A percentile compares a stretch with the other conserved stretches of the same genome.
These are phyloP conservation scores for Phaffomyces opuntiae DNA, from an alignment of 805 yeast species.

Conservation along the genomic window DNA sequence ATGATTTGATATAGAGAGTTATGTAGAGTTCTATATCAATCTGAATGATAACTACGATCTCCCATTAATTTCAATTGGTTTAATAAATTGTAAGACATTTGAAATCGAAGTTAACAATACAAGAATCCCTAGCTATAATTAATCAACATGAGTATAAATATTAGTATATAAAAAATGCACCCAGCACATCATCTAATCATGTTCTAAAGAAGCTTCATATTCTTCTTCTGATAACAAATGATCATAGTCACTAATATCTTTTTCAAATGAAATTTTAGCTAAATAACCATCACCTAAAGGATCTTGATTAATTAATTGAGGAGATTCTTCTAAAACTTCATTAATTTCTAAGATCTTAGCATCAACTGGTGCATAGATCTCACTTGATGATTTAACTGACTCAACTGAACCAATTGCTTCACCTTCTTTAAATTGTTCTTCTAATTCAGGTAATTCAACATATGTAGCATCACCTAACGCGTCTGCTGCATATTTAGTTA, in stretches of 20 bases:
- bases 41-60: too few species aligned
- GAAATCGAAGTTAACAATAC: too few species aligned
- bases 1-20: not conserved
- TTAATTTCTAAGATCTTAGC: slow-evolving; percentile 76
- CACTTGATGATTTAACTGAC: slow-evolving; percentile 90
- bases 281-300: slow-evolving; percentile 96
- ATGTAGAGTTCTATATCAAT: not conserved
- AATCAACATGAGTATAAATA: too few species aligned
- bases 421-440: slow-evolving; percentile 54
- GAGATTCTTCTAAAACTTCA: slow-evolving; percentile 54
- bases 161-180: too few species aligned
- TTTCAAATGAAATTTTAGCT: slow-evolving; percentile 59
- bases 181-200: slow-evolving; percentile 7
- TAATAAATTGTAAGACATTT: too few species aligned
- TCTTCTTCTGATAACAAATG: slow-evolving; percentile 50
- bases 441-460: slow-evolving; percentile 81
- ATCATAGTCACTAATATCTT: slow-evolving; percentile 43
- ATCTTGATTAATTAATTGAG: slow-evolving; percentile 75
- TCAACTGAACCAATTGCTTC: slow-evolving; percentile 92
- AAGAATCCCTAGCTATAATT: too few species aligned
- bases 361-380: slow-evolving; percentile 79
- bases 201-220: slow-evolving; percentile 21
- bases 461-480: slow-evolving; percentile 96
- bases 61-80: too few species aligned
- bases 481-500: slow-evolving; percentile 91